Evolutionary conservation across 352 stramenopile genomes (phyloP), one percentile per base, ranked within the genome.

Genomic region (Pythium dissimile): DNA sequence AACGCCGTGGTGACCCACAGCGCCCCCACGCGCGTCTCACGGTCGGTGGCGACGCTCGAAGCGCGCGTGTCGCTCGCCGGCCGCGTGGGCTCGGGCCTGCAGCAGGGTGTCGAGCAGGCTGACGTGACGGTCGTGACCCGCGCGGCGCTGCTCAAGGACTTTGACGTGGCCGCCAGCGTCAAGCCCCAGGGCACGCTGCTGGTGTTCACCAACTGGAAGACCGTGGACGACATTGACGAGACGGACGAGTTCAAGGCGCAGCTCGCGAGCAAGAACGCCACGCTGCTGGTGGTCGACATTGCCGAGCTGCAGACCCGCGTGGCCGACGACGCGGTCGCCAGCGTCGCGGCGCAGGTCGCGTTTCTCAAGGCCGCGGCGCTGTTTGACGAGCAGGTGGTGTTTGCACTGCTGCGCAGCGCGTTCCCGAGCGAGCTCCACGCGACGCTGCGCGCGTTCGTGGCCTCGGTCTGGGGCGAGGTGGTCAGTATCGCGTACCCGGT

Each of bases 121-220:
- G 77, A 89, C 48, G 72, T 89, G 16, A 73, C 63, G n/a, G 70
- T 88, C 24, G 77, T 88, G 10, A 84, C 73, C 1, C 65, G 69
- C 11, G 54, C 66, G 1, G 68, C 68, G 38, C 59, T 89, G 46
- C 59, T 89, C 2, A 42, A 74, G 26, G 57, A 76, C 43, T 82
- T 79, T 55, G 77, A 89, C 53, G 62, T 89, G 0, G 67, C 66
- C 26, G 44, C 59, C 28, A 83, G 59, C 52, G 75, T 88, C 51
- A 86, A 88, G 61, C 58, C 50, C 27, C 71, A 75, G 26, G 80
- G 80, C 16, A 82, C 68, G 30, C 45, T 89, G 31, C 63, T 89
- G 2, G 75, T 89, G 38, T 63, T 84, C 39, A 52, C 73, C 18
- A 60, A 67, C 52, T 88, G 80, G 80, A 86, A 88, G 59, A 87